Evolutionary conservation across 441 rosid genomes (phyloP).

Genomic region (Aleurites moluccanus): DNA sequence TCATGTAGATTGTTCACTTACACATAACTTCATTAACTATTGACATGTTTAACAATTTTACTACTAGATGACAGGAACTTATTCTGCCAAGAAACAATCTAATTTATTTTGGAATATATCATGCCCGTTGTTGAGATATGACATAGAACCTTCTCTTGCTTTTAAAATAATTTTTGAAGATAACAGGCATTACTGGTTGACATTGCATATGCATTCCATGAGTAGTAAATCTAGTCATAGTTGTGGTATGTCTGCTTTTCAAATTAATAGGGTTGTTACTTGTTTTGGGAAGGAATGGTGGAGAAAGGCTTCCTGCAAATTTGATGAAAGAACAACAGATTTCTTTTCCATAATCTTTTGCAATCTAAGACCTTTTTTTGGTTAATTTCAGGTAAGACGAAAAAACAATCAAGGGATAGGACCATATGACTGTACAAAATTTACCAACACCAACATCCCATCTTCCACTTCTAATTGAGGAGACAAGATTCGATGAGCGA

Average conservation of each 20-base stretch:
- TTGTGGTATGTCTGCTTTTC: background rate
- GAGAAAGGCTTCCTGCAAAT: background rate
- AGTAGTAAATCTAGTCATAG: background rate
- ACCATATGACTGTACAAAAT: slow-evolving; percentile 93
- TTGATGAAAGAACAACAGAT: background rate
- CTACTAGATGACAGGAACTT: too few species aligned
- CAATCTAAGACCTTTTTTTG: background rate
- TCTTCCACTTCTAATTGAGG: slow-evolving; percentile 41
- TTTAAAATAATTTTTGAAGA: background rate
- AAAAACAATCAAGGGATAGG: slow-evolving; percentile 75
- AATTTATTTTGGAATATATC: background rate
- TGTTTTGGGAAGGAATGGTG: background rate
- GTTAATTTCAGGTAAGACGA: slow-evolving; percentile 58
- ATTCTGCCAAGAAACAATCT: background rate
- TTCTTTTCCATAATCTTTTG: background rate
- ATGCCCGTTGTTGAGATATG: background rate
- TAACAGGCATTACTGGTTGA: background rate
- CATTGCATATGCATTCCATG: background rate
- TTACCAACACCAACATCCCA: slow-evolving; percentile 43
- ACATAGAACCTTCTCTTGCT: too few species aligned
- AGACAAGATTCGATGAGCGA: background rate
- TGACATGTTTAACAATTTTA: too few species aligned
- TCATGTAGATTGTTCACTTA: background rate
- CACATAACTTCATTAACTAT: too few species aligned
- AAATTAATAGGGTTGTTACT: background rate